A percentile compares a stretch with the other conserved stretches of the same genome.
phyloP scores from a whole-genome alignment of 2,329 filamentous ascomycete genomes.

The Penicillium psychrosexuale region DNA sequence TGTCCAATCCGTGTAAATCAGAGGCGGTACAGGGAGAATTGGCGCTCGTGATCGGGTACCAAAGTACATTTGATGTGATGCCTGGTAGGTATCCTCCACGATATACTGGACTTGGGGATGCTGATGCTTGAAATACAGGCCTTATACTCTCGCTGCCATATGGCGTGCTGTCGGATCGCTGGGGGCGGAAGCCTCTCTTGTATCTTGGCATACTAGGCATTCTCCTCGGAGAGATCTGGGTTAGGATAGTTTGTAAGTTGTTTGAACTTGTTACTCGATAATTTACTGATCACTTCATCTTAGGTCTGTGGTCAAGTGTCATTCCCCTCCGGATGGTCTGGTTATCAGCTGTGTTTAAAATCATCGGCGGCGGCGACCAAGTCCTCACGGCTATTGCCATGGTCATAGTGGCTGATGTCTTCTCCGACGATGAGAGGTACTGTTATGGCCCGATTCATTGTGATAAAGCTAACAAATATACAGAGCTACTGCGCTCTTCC shows the following conservation, averaged over 20 bases:
- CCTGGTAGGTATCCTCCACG: slow-evolving; percentile 15
- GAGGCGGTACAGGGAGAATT: slow-evolving; percentile 31
- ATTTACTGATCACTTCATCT: not conserved
- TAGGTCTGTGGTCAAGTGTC: slow-evolving; percentile 19
- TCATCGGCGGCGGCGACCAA: slow-evolving; percentile 28
- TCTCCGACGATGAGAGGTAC: slow-evolving; percentile 30
- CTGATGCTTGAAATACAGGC: slow-evolving; percentile 11
- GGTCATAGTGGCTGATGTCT: slow-evolving; percentile 29
- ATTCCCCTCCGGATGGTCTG: slow-evolving; percentile 29
- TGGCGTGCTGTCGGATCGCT: slow-evolving; percentile 30
- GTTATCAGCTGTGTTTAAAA: slow-evolving; percentile 22
- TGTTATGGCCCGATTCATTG: not conserved
- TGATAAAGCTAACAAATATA: not conserved
- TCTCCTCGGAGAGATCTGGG: slow-evolving; percentile 25
- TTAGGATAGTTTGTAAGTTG: slow-evolving; percentile 28
- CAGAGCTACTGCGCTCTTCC: slow-evolving; percentile 27
- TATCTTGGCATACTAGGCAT: slow-evolving; percentile 22
- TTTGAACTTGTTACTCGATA: not conserved
- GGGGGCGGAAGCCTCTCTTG: slow-evolving; percentile 28
- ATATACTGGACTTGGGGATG: not conserved
- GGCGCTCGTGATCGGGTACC: slow-evolving; percentile 30
- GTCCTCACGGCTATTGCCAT: slow-evolving; percentile 20
- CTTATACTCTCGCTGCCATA: slow-evolving; percentile 31
- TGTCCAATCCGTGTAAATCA: slow-evolving; percentile 27
- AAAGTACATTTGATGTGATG: slow-evolving; percentile 25